Conservation (phyloP, 2,329 filamentous ascomycete species). For the Hypoxylon sp. region DNA sequence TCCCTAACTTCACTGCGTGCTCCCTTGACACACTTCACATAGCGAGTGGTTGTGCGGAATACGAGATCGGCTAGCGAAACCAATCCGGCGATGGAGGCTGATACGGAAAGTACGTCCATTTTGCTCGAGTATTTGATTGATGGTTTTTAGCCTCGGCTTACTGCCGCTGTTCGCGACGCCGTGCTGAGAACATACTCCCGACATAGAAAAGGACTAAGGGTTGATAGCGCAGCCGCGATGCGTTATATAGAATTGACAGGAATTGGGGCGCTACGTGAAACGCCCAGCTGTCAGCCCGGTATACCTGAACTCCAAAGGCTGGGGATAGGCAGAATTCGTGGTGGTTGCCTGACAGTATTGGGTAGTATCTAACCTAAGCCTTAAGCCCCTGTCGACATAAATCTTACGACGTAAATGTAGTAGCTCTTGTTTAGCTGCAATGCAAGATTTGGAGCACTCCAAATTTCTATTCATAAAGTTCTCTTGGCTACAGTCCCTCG, state of each 20-base stretch:
- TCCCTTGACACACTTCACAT: conserved; percentile 29
- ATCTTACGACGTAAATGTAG: no score
- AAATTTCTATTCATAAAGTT: no score
- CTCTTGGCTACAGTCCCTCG: no score
- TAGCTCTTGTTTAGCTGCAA: no score
- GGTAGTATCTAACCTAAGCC: not conserved
- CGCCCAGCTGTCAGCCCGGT: not conserved
- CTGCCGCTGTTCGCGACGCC: not conserved
- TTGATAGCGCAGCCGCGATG: not conserved
- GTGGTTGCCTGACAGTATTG: not conserved
- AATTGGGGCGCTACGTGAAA: not conserved
- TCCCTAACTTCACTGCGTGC: conserved; percentile 17
- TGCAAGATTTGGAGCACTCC: no score
- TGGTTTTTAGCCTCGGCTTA: not conserved
- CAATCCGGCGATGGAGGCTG: conserved; percentile 29
- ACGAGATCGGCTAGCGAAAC: conserved; percentile 25
- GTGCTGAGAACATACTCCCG: not conserved
- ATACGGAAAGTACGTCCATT: conserved; percentile 36
- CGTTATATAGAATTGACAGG: not conserved
- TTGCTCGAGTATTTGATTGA: not conserved
- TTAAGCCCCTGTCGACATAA: no score
- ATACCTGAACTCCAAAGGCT: not conserved
- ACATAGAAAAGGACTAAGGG: not conserved
- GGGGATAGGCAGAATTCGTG: not conserved
- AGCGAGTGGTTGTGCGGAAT: conserved; percentile 14